Evolutionary conservation across 1,284 basidiomycete species (phyloP).

Genomic region (Crucibulum cyathiforme): DNA sequence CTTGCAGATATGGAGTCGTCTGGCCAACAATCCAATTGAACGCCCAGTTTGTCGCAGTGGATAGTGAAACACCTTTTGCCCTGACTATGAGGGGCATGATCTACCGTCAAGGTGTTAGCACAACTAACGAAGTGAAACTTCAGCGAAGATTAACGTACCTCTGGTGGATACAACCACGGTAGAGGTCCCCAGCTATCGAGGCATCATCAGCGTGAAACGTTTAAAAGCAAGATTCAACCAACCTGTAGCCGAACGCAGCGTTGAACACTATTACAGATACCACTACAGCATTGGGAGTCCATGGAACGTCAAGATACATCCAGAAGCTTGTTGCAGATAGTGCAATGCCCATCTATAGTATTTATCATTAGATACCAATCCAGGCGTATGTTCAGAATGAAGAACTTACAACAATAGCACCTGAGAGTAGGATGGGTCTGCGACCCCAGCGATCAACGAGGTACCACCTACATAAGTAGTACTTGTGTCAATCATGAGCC

Average conservation of each 20-base stretch:
- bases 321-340: slow-evolving; percentile 82
- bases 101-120: slow-evolving; percentile 42
- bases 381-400: neutral
- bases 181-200: slow-evolving; percentile 69
- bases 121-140: neutral
- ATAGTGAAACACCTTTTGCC: slow-evolving; percentile 93
- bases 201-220: slow-evolving; percentile 5
- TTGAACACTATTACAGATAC: slow-evolving; percentile 93
- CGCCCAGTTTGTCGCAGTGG: slow-evolving; percentile 76
- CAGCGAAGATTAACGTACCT: slow-evolving; percentile 48
- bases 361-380: slow-evolving; percentile 1
- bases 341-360: slow-evolving; percentile 72
- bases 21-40: slow-evolving; percentile 91
- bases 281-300: slow-evolving; percentile 87
- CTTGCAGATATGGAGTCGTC: slow-evolving; percentile 86
- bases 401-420: slow-evolving; percentile 74
- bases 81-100: slow-evolving; percentile 89
- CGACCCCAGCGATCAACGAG: slow-evolving; percentile 93
- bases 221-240: no score
- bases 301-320: slow-evolving; percentile 86
- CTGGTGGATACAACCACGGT: slow-evolving; percentile 88
- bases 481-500: neutral
- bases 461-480: slow-evolving; percentile 73
- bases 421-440: slow-evolving; percentile 84
- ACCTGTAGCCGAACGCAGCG: slow-evolving; percentile 86